phyloP scores from a whole-genome alignment of 495 filamentous ascomycete species.

The Penicillium paradoxum region DNA sequence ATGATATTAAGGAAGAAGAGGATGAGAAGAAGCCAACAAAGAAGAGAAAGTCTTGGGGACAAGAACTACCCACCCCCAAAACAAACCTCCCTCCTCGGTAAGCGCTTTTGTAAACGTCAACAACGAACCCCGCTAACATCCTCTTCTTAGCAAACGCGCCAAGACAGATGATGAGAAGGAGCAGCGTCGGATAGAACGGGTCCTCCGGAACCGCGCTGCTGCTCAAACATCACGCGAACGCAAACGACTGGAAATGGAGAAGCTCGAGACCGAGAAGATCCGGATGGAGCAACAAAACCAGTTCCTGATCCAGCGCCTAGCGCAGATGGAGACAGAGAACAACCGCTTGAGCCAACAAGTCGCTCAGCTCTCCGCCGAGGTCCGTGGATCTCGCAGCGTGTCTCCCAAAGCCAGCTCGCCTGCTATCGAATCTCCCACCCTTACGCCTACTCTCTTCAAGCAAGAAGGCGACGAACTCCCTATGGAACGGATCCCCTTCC shows the following conservation, averaged over 20 bases:
- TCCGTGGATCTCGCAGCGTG: conserved; percentile 45
- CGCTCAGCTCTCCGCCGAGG: conserved; percentile 56
- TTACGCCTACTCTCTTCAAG: conserved; percentile 50
- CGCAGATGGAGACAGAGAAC: conserved; percentile 61
- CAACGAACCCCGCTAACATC: not conserved
- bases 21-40: conserved; percentile 71
- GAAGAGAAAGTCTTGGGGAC: conserved; percentile 99
- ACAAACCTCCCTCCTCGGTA: conserved; percentile 95
- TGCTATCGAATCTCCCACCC: conserved; percentile 40
- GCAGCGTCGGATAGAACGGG: conserved; percentile 93
- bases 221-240: conserved; percentile 95
- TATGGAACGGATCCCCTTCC: conserved; percentile 46
- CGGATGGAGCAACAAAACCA: conserved; percentile 63
- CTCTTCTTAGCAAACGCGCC: conserved; percentile 74
- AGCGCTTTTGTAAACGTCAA: conserved; percentile 12
- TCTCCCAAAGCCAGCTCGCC: conserved; percentile 38
- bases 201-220: conserved; percentile 90
- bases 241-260: conserved; percentile 91
- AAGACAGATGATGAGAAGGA: conserved; percentile 99
- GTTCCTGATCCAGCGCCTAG: conserved; percentile 61
- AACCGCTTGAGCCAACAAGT: conserved; percentile 61
- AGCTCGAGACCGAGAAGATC: conserved; percentile 70
- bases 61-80: conserved; percentile 93
- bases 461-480: conserved; percentile 50
- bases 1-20: conserved; percentile 26